A percentile compares a stretch with the other conserved stretches of the same genome.
phyloP scores from a whole-genome alignment of 73 alveolate species.

The Tetrahymena malaccensis region DNA sequence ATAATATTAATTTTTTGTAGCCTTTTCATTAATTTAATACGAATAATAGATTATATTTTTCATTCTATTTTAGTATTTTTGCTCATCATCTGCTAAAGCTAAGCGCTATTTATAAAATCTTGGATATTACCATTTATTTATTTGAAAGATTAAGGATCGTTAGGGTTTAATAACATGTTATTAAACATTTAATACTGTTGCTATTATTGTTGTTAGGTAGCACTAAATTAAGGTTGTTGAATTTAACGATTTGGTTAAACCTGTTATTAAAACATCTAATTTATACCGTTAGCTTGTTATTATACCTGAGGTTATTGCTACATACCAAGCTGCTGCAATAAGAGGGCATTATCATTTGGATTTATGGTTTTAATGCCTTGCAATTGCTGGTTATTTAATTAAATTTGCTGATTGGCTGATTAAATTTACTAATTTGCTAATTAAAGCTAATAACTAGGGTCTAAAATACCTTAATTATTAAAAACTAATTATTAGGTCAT shows the following conservation, averaged over 20 bases:
- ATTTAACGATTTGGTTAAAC: neutral
- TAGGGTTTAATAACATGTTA: neutral
- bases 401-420: neutral
- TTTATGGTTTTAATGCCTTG: neutral
- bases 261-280: too few species aligned
- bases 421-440: neutral
- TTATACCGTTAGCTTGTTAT: too few species aligned
- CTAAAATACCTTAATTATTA: neutral
- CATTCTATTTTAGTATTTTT: neutral
- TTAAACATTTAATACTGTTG: neutral
- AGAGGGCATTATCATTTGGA: neutral
- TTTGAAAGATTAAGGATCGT: neutral
- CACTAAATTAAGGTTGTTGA: neutral
- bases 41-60: neutral
- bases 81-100: neutral
- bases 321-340: neutral
- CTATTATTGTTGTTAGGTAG: neutral
- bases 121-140: neutral
- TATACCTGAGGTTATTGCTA: neutral
- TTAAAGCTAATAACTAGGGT: neutral
- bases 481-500: neutral
- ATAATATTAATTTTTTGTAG: too few species aligned
- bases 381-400: neutral
- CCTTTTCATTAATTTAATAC: neutral
- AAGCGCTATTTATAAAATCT: neutral